Evolutionary conservation across 129 eudicot genomes (phyloP).

Genomic region (Gnaphalium uliginosum): DNA sequence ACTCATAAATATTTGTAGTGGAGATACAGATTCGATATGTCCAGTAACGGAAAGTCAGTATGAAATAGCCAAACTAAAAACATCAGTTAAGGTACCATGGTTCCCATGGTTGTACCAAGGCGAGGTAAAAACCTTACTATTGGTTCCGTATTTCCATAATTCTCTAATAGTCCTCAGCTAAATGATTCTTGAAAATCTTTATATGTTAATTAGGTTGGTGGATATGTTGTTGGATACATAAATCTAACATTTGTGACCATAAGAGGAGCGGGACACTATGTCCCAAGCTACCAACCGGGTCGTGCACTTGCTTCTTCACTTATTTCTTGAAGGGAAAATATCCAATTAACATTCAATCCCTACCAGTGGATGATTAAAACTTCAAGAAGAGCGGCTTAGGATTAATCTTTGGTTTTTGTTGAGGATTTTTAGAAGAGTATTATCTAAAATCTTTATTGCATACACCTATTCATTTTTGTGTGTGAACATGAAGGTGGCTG

Average conservation of each 20-base stretch:
- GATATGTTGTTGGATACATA: constrained; percentile 19
- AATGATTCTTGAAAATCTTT: background rate
- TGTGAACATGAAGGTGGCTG: too few species aligned
- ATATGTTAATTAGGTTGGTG: constrained; percentile 17
- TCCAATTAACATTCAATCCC: constrained; percentile 7
- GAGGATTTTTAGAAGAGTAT: too few species aligned
- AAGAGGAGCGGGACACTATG: constrained; percentile 35
- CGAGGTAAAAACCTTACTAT: constrained; percentile 36
- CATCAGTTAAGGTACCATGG: constrained; percentile 44
- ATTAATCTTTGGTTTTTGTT: background rate
- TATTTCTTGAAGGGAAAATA: constrained; percentile 46
- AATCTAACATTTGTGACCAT: constrained; percentile 14
- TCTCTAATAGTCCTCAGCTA: background rate
- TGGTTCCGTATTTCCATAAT: background rate
- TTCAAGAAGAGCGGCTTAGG: background rate
- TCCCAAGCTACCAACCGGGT: constrained; percentile 53
- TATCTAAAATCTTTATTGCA: too few species aligned
- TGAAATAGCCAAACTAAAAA: constrained; percentile 30
- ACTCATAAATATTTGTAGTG: constrained; percentile 34
- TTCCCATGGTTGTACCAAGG: constrained; percentile 47
- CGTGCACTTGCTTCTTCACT: constrained; percentile 40
- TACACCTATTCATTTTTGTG: too few species aligned
- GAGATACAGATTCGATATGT: constrained; percentile 49
- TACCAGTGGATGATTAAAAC: background rate
- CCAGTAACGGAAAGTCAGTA: constrained; percentile 46